These are phyloP conservation scores for Santalum album DNA, from an alignment of 164 flowering plant genomes.

Conservation along the genomic window DNA sequence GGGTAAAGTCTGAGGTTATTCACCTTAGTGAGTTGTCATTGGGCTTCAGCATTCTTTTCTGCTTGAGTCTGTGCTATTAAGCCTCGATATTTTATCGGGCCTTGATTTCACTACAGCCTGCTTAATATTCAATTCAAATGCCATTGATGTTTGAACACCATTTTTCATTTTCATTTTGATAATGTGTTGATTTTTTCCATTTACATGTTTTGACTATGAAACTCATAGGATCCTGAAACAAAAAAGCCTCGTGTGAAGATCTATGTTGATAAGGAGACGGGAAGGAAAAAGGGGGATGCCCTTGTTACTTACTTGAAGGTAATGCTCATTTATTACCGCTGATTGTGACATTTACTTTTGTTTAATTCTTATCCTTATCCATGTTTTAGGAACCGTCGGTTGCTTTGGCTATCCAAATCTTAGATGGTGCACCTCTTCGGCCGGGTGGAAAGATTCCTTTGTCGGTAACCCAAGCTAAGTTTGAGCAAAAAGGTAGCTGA, in stretches of 20 bases:
- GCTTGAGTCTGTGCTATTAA: too few relatives aligned
- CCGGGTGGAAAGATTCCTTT: constrained; percentile 64
- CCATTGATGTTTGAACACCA: too few relatives aligned
- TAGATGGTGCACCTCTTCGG: constrained; percentile 84
- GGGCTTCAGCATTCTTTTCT: too few relatives aligned
- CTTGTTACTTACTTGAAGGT: constrained; percentile 89
- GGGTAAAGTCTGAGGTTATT: too few relatives aligned
- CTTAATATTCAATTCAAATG: too few relatives aligned
- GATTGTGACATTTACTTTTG: constrained; percentile 1
- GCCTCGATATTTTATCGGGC: too few relatives aligned
- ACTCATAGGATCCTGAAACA: constrained; percentile 83
- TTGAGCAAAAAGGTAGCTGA: constrained; percentile 97
- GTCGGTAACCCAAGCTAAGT: constrained; percentile 82
- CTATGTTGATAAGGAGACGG: constrained; percentile 83
- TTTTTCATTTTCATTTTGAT: not conserved
- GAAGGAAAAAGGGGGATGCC: constrained; percentile 88
- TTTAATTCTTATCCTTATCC: constrained; percentile 1
- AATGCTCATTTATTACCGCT: constrained; percentile 6
- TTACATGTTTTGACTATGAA: not conserved
- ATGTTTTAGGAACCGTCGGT: constrained; percentile 83
- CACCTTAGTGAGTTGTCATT: too few relatives aligned
- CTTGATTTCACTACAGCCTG: too few relatives aligned
- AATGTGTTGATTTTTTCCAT: not conserved
- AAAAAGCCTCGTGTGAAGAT: constrained; percentile 89
- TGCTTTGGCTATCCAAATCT: constrained; percentile 64